These are phyloP conservation scores for Sugiyamaella japonica DNA, from an alignment of 1,139 yeast species.

Conservation along the genomic window DNA sequence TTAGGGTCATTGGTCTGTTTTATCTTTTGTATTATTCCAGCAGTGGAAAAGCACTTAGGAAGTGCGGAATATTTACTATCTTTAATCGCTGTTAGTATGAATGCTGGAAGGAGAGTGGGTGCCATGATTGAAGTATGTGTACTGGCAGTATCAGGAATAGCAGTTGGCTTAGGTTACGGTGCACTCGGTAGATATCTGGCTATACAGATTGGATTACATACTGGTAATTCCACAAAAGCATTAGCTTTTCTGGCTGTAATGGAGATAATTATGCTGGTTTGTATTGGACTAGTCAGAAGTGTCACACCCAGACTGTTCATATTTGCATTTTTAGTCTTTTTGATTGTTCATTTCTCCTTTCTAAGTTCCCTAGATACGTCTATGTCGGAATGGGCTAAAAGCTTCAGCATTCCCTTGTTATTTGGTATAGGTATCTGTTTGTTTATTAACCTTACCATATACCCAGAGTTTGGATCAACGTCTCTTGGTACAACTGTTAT, in stretches of 20 bases:
- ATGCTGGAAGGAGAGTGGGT: conserved; percentile 52
- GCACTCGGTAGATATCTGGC: conserved; percentile 47
- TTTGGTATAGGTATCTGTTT: conserved; percentile 48
- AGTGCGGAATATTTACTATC: conserved; percentile 47
- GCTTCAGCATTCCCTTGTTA: conserved; percentile 47
- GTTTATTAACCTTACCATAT: conserved; percentile 45
- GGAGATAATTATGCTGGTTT: conserved; percentile 48
- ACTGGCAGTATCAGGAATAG: conserved; percentile 42
- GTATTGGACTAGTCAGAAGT: conserved; percentile 52
- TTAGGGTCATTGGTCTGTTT: conserved; percentile 20
- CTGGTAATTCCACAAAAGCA: conserved; percentile 38
- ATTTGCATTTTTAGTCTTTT: conserved; percentile 48
- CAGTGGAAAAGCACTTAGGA: conserved; percentile 37
- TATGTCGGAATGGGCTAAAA: conserved; percentile 38
- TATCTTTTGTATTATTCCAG: conserved; percentile 18
- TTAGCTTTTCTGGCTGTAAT: conserved; percentile 47
- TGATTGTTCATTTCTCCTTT: conserved; percentile 52
- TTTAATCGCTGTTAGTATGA: conserved; percentile 48
- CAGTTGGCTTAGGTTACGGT: conserved; percentile 47
- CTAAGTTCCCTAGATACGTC: conserved; percentile 39
- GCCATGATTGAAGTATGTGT: conserved; percentile 48
- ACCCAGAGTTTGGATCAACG: conserved; percentile 55
- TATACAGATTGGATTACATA: conserved; percentile 26
- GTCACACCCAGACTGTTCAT: conserved; percentile 49
- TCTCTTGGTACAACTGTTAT: conserved; percentile 48